Base-by-base conservation (phyloP, 2,329 filamentous ascomycete genomes). In the Coccinonectria pachysandricola region DNA sequence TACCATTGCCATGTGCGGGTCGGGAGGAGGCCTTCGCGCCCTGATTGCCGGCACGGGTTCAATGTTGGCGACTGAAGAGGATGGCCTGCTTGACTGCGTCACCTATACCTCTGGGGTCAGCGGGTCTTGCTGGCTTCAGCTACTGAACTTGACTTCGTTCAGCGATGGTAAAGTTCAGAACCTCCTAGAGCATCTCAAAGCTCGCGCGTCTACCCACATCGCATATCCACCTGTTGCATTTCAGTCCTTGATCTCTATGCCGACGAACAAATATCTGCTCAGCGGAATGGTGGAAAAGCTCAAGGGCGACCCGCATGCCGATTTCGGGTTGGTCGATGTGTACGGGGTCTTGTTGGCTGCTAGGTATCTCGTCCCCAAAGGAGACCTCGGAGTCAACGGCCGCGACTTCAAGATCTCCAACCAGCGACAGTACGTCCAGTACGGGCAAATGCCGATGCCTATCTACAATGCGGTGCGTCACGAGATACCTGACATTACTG, bases 21-120 rank as follows among this genome's bases (percentile, higher is more conserved):
- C 88, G 2, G 91, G 91, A 7, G 91, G 91, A 30, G 91, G 91
- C 0, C 57, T 98, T 23, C 70, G 91, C 26, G 91, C 91, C 2
- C 68, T 98, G 19, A 84, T 96, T 11, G 87, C 91, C 2, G 87
- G 88, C 4, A 78, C 86, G 0, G 87, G 88, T 1, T 95, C 87
- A 0, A 78, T 92, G 35, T 64, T 91, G 7, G 87, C 86, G 3
- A 71, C 85, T 0, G 75, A 85, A 33, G 81, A 95, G 50, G 80
- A 82, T 31, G 91, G 91, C 0, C 62, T 98, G 0, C 92, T 94
- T 50, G 87, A 95, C 54, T 96, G 91, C 50, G 71, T 84, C 8
- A 96, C 87, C 2, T 98, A 98, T 48, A 93, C 86, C 1, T 85
- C 88, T 5, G 91, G 91, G 1, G 91, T 98, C 24, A 95, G 86